Conservation (phyloP, 2,329 filamentous ascomycete genomes). For the Pseudogymnoascus pannorum region DNA sequence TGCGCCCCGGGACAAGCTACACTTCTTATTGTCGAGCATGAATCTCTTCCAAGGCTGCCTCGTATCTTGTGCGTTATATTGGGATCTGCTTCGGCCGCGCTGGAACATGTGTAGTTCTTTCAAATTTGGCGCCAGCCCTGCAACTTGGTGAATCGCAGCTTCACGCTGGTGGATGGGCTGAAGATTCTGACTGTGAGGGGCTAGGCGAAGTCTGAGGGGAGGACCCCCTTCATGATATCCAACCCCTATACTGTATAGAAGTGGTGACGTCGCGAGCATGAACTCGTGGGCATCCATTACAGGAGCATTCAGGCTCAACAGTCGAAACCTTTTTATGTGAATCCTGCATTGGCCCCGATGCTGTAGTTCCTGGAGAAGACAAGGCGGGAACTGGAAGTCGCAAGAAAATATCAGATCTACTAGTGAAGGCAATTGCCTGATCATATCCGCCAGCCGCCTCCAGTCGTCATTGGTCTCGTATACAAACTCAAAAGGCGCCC, state of each 20-base stretch:
- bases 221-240: background rate
- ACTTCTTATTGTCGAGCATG: background rate
- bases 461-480: constrained; percentile 2
- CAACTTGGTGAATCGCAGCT: too few species aligned
- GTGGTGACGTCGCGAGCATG: constrained; percentile 11
- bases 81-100: too few species aligned
- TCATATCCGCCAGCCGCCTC: background rate
- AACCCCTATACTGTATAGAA: constrained; percentile 10
- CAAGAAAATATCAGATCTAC: constrained; percentile 13
- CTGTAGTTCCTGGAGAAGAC: constrained; percentile 9
- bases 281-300: constrained; percentile 2
- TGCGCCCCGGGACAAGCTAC: background rate
- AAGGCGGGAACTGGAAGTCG: constrained; percentile 1
- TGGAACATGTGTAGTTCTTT: too few species aligned
- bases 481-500: background rate
- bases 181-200: too few species aligned
- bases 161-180: too few species aligned
- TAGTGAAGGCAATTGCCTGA: constrained; percentile 2
- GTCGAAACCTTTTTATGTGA: constrained; percentile 11
- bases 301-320: background rate
- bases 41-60: background rate
- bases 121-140: too few species aligned
- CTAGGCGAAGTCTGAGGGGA: too few species aligned
- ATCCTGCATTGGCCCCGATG: constrained; percentile 8
- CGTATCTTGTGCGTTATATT: background rate